These are phyloP conservation scores for Bacterosira constricta DNA, from an alignment of 108 stramenopile genomes.

Conservation along the genomic window DNA sequence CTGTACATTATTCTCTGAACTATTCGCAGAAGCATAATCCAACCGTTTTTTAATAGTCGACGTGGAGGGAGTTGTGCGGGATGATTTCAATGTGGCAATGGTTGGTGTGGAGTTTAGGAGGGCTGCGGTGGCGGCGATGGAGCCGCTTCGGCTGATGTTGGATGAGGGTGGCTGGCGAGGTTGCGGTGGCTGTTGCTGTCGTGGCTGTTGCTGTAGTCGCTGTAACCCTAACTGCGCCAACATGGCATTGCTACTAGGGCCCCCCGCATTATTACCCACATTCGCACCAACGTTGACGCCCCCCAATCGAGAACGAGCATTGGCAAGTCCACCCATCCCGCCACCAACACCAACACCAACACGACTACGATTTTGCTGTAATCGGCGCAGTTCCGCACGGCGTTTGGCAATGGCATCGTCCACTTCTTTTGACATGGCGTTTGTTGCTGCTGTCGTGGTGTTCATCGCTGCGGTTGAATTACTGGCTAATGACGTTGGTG, in stretches of 20 bases:
- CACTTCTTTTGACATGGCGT: background rate
- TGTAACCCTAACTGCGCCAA: background rate
- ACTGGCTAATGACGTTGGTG: no score
- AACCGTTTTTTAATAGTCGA: background rate
- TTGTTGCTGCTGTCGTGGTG: no score
- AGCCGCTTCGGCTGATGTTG: background rate
- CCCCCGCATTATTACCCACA: background rate
- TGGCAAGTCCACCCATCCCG: background rate
- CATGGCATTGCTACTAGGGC: background rate
- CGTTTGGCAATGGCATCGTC: conserved; percentile 62
- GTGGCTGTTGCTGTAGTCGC: background rate
- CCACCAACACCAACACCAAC: background rate
- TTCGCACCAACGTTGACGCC: background rate
- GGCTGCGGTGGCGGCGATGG: background rate
- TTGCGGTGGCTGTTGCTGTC: background rate
- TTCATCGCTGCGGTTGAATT: no score
- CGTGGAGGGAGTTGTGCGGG: background rate
- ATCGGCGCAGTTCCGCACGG: conserved; percentile 54
- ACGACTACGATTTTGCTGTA: conserved; percentile 27
- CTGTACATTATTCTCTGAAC: background rate
- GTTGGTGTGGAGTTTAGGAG: background rate
- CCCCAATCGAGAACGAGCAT: conserved; percentile 11
- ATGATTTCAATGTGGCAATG: background rate
- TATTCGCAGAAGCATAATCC: background rate
- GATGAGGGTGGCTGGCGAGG: background rate